Evolutionary conservation across 805 yeast genomes (phyloP).

Genomic region (Candida chilensis): DNA sequence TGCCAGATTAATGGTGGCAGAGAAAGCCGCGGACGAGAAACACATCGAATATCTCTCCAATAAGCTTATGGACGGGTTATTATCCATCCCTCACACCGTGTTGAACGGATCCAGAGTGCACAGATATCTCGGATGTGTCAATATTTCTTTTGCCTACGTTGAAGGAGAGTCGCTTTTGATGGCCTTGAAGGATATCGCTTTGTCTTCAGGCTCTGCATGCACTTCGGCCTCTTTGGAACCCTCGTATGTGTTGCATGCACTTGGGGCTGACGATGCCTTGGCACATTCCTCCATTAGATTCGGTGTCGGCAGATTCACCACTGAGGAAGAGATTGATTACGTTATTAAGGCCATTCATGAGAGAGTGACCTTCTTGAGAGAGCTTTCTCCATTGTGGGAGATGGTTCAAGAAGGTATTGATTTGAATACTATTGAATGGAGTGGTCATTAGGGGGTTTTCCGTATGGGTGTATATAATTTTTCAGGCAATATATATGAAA

Average conservation of each 20-base stretch:
- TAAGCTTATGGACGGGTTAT: slow-evolving; percentile 62
- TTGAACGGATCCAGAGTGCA: slow-evolving; percentile 75
- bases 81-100: slow-evolving; percentile 80
- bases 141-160: slow-evolving; percentile 92
- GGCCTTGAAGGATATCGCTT: slow-evolving; percentile 96
- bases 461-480: no score
- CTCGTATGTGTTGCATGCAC: slow-evolving; percentile 89
- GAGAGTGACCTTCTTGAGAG: slow-evolving; percentile 86
- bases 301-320: slow-evolving; percentile 95
- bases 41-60: slow-evolving; percentile 68
- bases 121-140: slow-evolving; percentile 90
- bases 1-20: slow-evolving; percentile 70
- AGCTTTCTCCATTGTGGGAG: slow-evolving; percentile 95
- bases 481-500: no score
- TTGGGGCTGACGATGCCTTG: slow-evolving; percentile 96
- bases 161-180: slow-evolving; percentile 96
- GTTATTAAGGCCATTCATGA: slow-evolving; percentile 83
- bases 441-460: slow-evolving; percentile 96
- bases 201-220: slow-evolving; percentile 96
- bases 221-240: slow-evolving; percentile 98
- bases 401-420: slow-evolving; percentile 99
- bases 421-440: slow-evolving; percentile 90
- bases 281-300: slow-evolving; percentile 98
- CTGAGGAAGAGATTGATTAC: slow-evolving; percentile 92
- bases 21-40: slow-evolving; percentile 58